A percentile compares a stretch with the other conserved stretches of the same genome.
phyloP scores from a whole-genome alignment of 164 flowering plant species.

The Pachysandra terminalis region DNA sequence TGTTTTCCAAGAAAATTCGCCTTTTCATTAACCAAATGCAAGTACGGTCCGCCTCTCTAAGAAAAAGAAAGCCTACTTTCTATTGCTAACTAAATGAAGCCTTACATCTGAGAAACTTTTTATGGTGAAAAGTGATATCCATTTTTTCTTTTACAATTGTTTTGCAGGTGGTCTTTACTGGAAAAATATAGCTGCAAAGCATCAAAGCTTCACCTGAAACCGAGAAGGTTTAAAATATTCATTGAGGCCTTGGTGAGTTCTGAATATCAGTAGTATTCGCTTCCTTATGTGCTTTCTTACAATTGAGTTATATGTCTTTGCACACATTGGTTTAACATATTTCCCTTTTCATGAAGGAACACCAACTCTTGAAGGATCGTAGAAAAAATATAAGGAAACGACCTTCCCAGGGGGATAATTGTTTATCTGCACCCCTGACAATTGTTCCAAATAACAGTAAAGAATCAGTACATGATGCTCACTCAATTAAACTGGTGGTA shows the following conservation, averaged over 20 bases:
- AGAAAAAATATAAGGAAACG: constrained; percentile 64
- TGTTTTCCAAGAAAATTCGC: too few species aligned
- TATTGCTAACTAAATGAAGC: neutral
- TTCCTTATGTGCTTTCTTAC: neutral
- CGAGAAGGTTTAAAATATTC: constrained; percentile 86
- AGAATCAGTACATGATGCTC: constrained; percentile 48
- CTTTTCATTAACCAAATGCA: too few species aligned
- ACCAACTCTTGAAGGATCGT: constrained; percentile 91
- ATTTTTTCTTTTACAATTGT: constrained; percentile 1
- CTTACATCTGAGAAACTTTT: neutral
- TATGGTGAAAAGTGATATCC: neutral
- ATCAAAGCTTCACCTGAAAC: constrained; percentile 94
- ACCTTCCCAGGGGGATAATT: constrained; percentile 48
- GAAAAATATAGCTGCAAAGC: constrained; percentile 97
- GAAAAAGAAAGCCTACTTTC: too few species aligned
- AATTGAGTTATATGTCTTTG: constrained; percentile 1
- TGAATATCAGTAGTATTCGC: neutral
- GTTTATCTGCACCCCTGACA: constrained; percentile 31
- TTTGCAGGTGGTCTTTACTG: constrained; percentile 90
- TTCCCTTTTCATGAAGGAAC: constrained; percentile 58
- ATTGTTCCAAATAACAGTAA: constrained; percentile 42
- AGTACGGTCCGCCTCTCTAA: too few species aligned
- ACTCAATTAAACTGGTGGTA: constrained; percentile 47
- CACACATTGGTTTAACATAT: constrained; percentile 15
- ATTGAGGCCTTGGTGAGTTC: constrained; percentile 87